Evolutionary conservation across 331 rosid species (phyloP).

Genomic region (Acacia concinna): DNA sequence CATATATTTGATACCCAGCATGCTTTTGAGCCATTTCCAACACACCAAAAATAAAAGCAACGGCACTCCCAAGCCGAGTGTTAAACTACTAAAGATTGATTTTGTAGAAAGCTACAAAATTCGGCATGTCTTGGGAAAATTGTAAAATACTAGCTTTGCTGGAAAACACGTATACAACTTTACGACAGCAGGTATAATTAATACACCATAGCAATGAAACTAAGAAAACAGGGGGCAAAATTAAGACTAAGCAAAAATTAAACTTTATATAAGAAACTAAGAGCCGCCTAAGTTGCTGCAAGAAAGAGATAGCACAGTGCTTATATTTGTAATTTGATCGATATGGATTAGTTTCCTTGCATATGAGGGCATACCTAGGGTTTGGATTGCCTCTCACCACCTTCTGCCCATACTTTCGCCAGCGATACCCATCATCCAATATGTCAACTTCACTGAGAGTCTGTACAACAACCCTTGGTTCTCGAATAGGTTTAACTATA

Average conservation of each 20-base stretch:
- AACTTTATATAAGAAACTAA: background rate
- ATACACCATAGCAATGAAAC: too few species aligned
- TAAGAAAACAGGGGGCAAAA: too few species aligned
- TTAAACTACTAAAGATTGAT: background rate
- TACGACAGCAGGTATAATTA: background rate
- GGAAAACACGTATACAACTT: background rate
- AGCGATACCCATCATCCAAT: slow-evolving; percentile 98
- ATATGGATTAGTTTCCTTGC: slow-evolving; percentile 9
- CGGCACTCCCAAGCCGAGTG: background rate
- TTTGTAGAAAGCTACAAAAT: background rate
- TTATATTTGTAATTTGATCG: background rate
- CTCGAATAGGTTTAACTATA: slow-evolving; percentile 86
- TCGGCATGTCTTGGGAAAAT: background rate
- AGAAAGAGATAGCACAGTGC: slow-evolving; percentile 14
- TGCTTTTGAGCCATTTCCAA: background rate
- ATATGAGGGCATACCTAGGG: slow-evolving; percentile 69
- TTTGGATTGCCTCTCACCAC: slow-evolving; percentile 99
- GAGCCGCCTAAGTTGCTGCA: background rate
- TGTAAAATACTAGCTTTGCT: background rate
- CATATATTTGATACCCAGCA: slow-evolving; percentile 1
- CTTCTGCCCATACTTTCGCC: slow-evolving; percentile 99
- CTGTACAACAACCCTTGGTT: slow-evolving; percentile 98
- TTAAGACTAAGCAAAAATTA: background rate
- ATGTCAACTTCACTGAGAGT: slow-evolving; percentile 99
- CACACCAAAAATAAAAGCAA: slow-evolving; percentile 18